Conservation (phyloP, 2,329 filamentous ascomycete species). For the Ascochyta lentis region DNA sequence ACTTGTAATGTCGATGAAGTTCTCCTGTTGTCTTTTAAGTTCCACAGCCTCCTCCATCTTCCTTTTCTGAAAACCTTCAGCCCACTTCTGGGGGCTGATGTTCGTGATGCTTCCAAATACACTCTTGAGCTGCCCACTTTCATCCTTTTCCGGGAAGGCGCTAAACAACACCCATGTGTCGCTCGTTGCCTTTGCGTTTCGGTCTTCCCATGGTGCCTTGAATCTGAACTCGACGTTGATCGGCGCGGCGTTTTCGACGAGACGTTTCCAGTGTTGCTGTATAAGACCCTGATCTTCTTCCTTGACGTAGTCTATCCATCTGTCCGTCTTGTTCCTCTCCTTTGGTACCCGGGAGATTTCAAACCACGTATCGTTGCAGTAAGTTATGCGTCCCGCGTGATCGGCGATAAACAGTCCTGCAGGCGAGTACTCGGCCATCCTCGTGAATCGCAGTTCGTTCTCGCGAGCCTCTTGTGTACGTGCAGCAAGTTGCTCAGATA, state of each 20-base stretch:
- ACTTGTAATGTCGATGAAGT: conserved; percentile 80
- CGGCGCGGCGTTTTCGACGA: conserved; percentile 67
- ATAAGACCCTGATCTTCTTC: conserved; percentile 69
- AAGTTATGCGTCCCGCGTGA: conserved; percentile 72
- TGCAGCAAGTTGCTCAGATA: conserved; percentile 76
- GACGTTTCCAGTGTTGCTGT: conserved; percentile 65
- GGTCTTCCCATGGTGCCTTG: conserved; percentile 69
- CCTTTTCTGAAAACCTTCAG: conserved; percentile 78
- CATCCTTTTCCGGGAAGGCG: conserved; percentile 74
- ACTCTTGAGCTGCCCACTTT: conserved; percentile 70
- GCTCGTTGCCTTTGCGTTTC: conserved; percentile 61
- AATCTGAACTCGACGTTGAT: conserved; percentile 79
- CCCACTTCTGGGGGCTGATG: conserved; percentile 85
- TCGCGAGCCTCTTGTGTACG: conserved; percentile 63
- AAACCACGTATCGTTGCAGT: conserved; percentile 80
- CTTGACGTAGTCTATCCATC: conserved; percentile 76
- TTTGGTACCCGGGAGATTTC: conserved; percentile 72
- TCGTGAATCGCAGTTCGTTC: conserved; percentile 78
- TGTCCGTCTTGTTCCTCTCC: conserved; percentile 63
- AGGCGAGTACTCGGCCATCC: conserved; percentile 84
- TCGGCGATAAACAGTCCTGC: conserved; percentile 88
- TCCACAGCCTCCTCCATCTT: conserved; percentile 82
- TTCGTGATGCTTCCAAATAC: conserved; percentile 85
- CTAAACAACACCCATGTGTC: conserved; percentile 82
- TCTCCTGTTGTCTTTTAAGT: conserved; percentile 80